phyloP scores from a whole-genome alignment of 1,139 yeast genomes.

The Pichia norvegensis region DNA sequence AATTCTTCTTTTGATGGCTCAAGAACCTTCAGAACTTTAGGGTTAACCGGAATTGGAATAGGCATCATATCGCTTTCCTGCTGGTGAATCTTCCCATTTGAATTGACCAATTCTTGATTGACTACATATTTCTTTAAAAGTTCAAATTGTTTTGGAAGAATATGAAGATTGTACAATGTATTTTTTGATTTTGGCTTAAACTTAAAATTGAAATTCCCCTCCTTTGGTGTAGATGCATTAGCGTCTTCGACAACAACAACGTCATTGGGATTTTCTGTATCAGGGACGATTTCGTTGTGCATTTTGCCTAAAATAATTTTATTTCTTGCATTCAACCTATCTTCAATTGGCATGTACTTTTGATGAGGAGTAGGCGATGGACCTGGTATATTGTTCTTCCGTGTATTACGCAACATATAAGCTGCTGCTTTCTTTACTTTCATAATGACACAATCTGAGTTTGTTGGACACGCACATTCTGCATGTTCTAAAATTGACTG shows the following conservation, averaged over 20 bases:
- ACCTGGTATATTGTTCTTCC: conserved; percentile 32
- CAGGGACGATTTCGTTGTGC: not conserved
- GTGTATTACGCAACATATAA: conserved; percentile 47
- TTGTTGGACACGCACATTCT: conserved; percentile 58
- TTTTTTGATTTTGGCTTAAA: conserved; percentile 9
- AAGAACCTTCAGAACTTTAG: conserved; percentile 7
- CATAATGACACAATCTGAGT: conserved; percentile 47
- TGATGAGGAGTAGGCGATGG: conserved; percentile 27
- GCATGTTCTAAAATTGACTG: conserved; percentile 57
- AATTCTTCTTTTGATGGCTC: not conserved
- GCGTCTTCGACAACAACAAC: not conserved
- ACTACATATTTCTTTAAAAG: conserved; percentile 6
- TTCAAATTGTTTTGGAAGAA: conserved; percentile 10
- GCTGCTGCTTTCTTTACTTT: conserved; percentile 58
- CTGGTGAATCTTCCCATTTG: not conserved
- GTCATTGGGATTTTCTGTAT: not conserved
- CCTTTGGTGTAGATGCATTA: not conserved
- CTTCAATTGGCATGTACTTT: conserved; percentile 23
- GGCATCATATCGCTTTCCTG: conserved; percentile 6
- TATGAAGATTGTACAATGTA: conserved; percentile 9
- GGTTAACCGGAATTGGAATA: conserved; percentile 11
- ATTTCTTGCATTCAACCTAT: conserved; percentile 20
- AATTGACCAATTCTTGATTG: not conserved
- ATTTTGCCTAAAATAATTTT: conserved; percentile 10
- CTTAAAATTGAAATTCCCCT: not conserved